Evolutionary conservation across 495 filamentous ascomycete species (phyloP).

Genomic region (Xylaria bambusicola): DNA sequence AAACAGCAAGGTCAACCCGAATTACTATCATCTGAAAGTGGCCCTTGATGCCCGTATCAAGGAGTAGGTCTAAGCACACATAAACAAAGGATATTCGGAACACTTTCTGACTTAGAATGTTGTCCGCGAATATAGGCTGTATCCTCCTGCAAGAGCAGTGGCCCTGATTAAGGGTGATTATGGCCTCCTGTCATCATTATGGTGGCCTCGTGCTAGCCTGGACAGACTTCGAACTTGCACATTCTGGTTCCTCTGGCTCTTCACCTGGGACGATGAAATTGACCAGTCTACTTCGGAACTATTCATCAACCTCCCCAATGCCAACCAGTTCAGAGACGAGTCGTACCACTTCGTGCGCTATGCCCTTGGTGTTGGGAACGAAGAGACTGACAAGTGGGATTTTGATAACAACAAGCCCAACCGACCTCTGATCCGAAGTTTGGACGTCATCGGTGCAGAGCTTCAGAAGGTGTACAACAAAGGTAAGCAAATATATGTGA

Average conservation of each 20-base stretch:
- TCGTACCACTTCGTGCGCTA: slow-evolving; percentile 14
- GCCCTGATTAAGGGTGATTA: neutral
- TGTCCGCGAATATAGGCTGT: too few relatives aligned
- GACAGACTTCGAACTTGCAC: slow-evolving; percentile 1
- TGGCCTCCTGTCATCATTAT: neutral
- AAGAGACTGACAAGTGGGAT: neutral
- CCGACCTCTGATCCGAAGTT: neutral
- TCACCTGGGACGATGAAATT: slow-evolving; percentile 17
- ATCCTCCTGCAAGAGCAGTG: neutral
- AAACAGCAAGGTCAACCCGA: neutral
- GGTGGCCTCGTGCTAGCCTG: neutral
- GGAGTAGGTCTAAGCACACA: too few relatives aligned
- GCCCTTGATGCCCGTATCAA: neutral
- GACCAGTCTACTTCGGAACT: slow-evolving; percentile 13
- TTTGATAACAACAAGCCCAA: neutral
- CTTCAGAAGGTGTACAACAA: neutral
- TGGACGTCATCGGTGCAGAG: neutral
- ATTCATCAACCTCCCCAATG: neutral
- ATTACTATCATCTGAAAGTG: neutral
- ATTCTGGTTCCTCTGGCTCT: slow-evolving; percentile 3
- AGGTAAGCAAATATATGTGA: too few relatives aligned
- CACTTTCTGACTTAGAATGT: too few relatives aligned
- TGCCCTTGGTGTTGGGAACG: slow-evolving; percentile 2
- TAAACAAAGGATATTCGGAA: too few relatives aligned
- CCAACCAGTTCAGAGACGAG: slow-evolving; percentile 15